Base-by-base conservation (phyloP, 768 basidiomycete species). In the Psilocybe subaeruginosa region DNA sequence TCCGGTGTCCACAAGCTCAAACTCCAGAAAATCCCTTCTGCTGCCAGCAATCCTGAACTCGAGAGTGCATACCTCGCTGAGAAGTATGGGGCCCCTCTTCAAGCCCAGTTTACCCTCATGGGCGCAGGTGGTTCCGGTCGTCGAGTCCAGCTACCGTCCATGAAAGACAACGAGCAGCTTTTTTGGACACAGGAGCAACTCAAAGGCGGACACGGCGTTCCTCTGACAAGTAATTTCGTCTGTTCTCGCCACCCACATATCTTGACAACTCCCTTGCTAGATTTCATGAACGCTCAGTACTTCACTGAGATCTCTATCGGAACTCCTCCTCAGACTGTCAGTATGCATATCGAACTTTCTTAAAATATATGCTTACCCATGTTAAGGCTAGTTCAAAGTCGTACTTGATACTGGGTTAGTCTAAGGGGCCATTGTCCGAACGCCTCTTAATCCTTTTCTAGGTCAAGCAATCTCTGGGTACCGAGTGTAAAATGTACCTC, bases 281-380 rank as follows among this genome's bases (percentile, higher is more conserved):
- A 98, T 81, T 99, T 93, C 78, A 88, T 96, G 88, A 99, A 99
- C 73, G 96, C 97, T 35, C 96, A 99, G 74, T 99, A 99, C 77
- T 99, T 85, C 72, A 84, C 95, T 17, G 91, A 95, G 64, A 97
- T 99, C 62, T 71, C 80, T 1, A 73, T 98, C 57, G 97, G 97
- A 14, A 83, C 80, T 0, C 97, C 97, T 19, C 84, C 94, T 37
- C 97, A 99, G 75, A 77, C 70, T 3, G 90, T 91, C 73, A 72
- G 88, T 77, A 41, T 27, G 35, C 30, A 5, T 61, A 8, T 51
- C 53, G 3, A 46, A 29, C 58, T 51, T 11, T 54, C 9, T 14
- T 3, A 56, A 37, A 14, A 39, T n/a, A 14, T 61, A 56, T 39
- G 59, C 54, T 58, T 17, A 33, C 59, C 55, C 6, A n/a, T 48